Evolutionary conservation across 108 stramenopile genomes (phyloP).

Genomic region (Cyclotella cryptica): DNA sequence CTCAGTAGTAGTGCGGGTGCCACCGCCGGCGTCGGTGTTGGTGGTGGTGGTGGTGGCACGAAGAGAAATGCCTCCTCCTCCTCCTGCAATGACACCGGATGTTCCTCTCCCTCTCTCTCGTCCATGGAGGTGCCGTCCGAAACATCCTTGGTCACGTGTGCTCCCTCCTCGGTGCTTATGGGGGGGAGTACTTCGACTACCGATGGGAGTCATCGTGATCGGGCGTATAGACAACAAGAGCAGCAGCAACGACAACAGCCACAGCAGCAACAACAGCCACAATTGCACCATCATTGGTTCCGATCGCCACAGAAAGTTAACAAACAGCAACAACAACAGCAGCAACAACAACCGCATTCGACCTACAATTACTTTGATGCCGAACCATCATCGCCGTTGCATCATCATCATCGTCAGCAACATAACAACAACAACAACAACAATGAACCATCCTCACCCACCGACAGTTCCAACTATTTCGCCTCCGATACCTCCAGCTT

Average conservation of each 20-base stretch:
- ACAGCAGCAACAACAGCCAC: no score
- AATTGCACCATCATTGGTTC: no score
- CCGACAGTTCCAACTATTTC: not conserved
- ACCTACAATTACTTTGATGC: no score
- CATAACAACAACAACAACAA: conserved; percentile 1
- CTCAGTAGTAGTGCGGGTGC: not conserved
- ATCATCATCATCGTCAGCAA: no score
- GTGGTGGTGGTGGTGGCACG: not conserved
- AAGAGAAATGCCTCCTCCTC: not conserved
- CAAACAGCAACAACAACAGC: no score
- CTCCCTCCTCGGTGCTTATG: not conserved
- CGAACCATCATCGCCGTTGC: no score
- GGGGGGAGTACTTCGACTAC: not conserved
- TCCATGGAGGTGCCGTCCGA: not conserved
- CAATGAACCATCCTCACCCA: not conserved
- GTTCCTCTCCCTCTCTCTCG: not conserved
- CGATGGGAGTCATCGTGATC: not conserved
- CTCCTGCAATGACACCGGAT: not conserved
- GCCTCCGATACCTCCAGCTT: not conserved
- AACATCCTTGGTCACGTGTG: not conserved
- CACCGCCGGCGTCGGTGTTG: not conserved
- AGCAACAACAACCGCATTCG: no score
- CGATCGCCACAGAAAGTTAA: no score
- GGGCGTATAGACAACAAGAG: no score
- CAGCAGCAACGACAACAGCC: no score